Conservation (phyloP, 768 basidiomycete genomes). For the Suillus tomentosus region DNA sequence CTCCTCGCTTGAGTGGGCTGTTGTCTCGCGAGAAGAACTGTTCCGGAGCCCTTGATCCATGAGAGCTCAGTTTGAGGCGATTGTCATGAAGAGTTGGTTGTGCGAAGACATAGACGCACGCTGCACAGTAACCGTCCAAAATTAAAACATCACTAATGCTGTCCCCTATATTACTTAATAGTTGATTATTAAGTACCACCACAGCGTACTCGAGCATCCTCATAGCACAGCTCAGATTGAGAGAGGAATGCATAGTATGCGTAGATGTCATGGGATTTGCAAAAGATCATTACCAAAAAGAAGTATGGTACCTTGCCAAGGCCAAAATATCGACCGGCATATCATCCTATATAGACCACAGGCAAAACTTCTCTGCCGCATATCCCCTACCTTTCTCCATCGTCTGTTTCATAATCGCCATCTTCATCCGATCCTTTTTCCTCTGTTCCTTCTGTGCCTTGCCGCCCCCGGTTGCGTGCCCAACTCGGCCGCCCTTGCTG, state of each 20-base stretch:
- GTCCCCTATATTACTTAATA: neutral
- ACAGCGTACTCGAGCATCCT: neutral
- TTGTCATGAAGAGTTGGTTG: neutral
- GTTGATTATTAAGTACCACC: neutral
- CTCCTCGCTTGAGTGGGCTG: conserved; percentile 13
- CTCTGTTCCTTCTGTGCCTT: neutral
- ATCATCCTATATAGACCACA: neutral
- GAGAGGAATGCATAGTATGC: neutral
- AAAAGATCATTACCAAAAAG: neutral
- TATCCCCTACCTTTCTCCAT: conserved; percentile 15
- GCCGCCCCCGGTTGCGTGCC: conserved; percentile 20
- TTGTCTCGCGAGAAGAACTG: conserved; percentile 18
- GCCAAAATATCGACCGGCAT: conserved; percentile 1
- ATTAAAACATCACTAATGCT: neutral
- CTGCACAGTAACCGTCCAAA: conserved; percentile 1
- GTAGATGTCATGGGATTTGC: neutral
- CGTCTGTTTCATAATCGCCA: conserved; percentile 25
- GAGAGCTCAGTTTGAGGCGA: neutral
- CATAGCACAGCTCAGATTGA: neutral
- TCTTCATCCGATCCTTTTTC: conserved; percentile 20
- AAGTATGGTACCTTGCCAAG: conserved; percentile 3
- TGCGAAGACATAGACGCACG: conserved; percentile 1
- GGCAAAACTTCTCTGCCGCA: neutral
- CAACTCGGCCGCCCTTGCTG: conserved; percentile 27
- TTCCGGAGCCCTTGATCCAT: conserved; percentile 10